Evolutionary conservation across 768 basidiomycete genomes (phyloP).

Genomic region (Pulveroboletus sp.): DNA sequence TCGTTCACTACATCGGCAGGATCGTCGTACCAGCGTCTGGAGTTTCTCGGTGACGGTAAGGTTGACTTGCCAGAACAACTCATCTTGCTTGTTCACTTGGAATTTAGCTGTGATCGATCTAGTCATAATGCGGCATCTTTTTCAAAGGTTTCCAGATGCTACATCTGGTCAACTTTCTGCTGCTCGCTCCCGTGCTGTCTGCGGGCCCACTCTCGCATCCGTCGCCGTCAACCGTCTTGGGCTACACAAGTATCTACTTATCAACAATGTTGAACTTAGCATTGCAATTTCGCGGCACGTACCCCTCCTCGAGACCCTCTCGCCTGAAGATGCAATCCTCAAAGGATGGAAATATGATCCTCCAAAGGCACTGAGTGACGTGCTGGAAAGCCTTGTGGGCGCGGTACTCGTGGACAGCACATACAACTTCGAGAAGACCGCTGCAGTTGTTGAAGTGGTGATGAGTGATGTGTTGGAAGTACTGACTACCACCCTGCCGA

Average conservation of each 20-base stretch:
- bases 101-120: slow-evolving; percentile 61
- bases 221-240: slow-evolving; percentile 60
- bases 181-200: slow-evolving; percentile 66
- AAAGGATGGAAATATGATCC: slow-evolving; percentile 80
- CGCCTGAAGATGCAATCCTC: slow-evolving; percentile 57
- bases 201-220: slow-evolving; percentile 66
- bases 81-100: slow-evolving; percentile 5
- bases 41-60: slow-evolving; percentile 88
- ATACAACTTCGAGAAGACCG: slow-evolving; percentile 67
- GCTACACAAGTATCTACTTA: slow-evolving; percentile 66
- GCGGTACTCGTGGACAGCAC: slow-evolving; percentile 79
- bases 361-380: slow-evolving; percentile 80
- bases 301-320: slow-evolving; percentile 51
- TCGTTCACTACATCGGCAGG: slow-evolving; percentile 54
- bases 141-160: slow-evolving; percentile 60
- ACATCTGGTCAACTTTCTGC: slow-evolving; percentile 74
- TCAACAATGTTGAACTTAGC: slow-evolving; percentile 65
- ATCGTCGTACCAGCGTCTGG: slow-evolving; percentile 78
- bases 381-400: slow-evolving; percentile 80
- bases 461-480: slow-evolving; percentile 65
- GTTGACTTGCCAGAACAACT: not conserved
- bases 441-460: slow-evolving; percentile 51
- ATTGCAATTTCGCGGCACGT: slow-evolving; percentile 57
- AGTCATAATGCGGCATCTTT: slow-evolving; percentile 69
- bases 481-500: slow-evolving; percentile 53